Evolutionary conservation across 2,329 filamentous ascomycete genomes (phyloP).

Genomic region (Ophiostoma pallidulum): DNA sequence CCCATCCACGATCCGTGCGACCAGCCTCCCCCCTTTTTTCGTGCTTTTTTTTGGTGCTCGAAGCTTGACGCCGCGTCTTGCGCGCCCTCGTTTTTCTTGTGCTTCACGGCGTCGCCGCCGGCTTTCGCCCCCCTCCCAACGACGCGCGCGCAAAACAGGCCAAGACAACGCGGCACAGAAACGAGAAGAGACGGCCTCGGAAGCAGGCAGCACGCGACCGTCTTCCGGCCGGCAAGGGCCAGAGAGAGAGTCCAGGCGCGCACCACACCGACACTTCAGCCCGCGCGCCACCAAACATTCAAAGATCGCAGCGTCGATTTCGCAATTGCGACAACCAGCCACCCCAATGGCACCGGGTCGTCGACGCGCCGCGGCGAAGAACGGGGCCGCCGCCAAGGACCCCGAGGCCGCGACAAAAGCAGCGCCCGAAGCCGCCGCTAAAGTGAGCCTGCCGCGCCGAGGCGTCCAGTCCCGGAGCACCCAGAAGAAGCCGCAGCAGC

Average conservation of each 20-base stretch:
- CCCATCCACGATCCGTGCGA: not conserved
- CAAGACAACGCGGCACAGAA: no score
- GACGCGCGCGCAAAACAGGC: no score
- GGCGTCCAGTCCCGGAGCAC: not conserved
- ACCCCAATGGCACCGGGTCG: constrained; percentile 15
- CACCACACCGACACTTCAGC: not conserved
- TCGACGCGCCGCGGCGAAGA: constrained; percentile 16
- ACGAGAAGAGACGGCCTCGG: not conserved
- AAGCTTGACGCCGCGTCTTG: constrained; percentile 2
- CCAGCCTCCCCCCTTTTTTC: constrained; percentile 1
- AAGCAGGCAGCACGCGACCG: constrained; percentile 1
- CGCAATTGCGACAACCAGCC: constrained; percentile 5
- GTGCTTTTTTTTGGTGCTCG: constrained; percentile 1
- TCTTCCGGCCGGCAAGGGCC: not conserved
- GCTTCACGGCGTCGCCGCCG: not conserved
- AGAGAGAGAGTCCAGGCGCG: no score
- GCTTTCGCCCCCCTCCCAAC: not conserved
- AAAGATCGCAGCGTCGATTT: not conserved
- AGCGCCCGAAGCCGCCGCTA: not conserved
- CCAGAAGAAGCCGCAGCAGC: constrained; percentile 7
- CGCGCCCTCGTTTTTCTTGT: no score
- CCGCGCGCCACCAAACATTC: no score
- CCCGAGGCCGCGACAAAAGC: not conserved
- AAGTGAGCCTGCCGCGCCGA: constrained; percentile 11
- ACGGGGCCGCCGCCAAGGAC: constrained; percentile 11